Percentiles rank a stretch among this genome's conserved stretches.
Conservation (phyloP, 257 asterid genomes). For the Solanum raphanifolium region DNA sequence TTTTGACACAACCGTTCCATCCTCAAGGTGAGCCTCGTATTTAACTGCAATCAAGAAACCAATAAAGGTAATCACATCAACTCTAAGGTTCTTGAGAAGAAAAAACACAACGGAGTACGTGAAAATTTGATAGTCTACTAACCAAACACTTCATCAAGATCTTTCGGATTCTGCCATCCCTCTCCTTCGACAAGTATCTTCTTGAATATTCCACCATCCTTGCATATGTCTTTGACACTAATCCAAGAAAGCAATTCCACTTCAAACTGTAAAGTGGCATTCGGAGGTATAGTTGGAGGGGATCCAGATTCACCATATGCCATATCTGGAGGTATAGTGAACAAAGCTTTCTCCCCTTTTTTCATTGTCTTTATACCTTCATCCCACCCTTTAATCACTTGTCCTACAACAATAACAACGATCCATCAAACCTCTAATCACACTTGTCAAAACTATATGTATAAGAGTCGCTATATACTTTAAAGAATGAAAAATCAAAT, state of each 20-base stretch:
- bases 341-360: constrained; percentile 48
- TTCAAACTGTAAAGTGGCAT: constrained; percentile 46
- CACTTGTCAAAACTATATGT: background rate
- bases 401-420: constrained; percentile 16
- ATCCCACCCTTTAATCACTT: constrained; percentile 56
- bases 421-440: background rate
- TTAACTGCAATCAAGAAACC: constrained; percentile 22
- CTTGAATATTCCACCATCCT: constrained; percentile 52
- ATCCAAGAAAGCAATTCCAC: constrained; percentile 49
- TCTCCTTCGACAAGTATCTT: constrained; percentile 38
- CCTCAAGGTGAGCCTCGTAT: constrained; percentile 32
- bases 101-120: background rate
- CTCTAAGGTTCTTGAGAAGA: background rate
- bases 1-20: constrained; percentile 40
- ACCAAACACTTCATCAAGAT: constrained; percentile 50
- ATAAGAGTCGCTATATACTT: background rate
- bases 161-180: constrained; percentile 55
- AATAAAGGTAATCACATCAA: background rate
- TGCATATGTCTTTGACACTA: constrained; percentile 41
- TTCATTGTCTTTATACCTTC: constrained; percentile 54
- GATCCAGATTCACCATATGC: constrained; percentile 59
- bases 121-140: background rate
- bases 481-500: background rate
- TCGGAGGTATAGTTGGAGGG: constrained; percentile 45
- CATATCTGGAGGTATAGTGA: constrained; percentile 41